Evolutionary conservation across 768 basidiomycete species (phyloP), one percentile per base, ranked within the genome.

Genomic region (Zangia roseola): DNA sequence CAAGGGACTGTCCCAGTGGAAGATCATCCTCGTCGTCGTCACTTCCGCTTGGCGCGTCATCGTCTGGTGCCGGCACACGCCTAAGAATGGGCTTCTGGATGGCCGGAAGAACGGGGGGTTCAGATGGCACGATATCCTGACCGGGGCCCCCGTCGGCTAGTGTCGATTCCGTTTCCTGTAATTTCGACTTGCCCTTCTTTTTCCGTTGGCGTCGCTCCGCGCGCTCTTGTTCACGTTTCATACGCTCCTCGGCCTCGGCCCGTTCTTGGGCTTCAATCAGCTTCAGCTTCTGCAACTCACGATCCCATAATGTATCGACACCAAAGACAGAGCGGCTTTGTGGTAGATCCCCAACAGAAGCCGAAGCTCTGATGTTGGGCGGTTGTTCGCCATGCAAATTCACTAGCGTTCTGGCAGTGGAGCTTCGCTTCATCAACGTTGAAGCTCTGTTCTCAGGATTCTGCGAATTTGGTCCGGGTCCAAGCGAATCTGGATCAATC

Each of bases 301-400:
- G 77, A 61, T 94, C 88, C 94, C 94, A 95, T 10, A 95, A 60
- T n/a, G 86, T 88, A 65, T 97, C 94, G 1, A 90, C 87, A 2
- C 94, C 94, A 60, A 95, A 97, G 10, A 94, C 91, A n/a, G 92
- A 94, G 49, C 79, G 81, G 33, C 77, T 79, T 35, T 71, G 75
- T 0, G 74, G 48, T 43, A 74, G 63, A 47, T 60, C 71, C 16
- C 60, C 65, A 8, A 63, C 56, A 26, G 64, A 65, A 33, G 68
- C 60, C 10, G 66, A 65, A 21, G 61, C 59, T 14, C 68, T 71
- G 6, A 70, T 54, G 41, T 59, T 42, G 53, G 68, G 52, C 41
- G 52, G 49, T 46, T 60, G 58, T 36, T 72, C 72, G 17, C 72
- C 69, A 23, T 83, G 81, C 55, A 86, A 81, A 52, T 79, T 79